Base-by-base conservation (phyloP, 106 monocot genomes). In the Allium cepa region DNA sequence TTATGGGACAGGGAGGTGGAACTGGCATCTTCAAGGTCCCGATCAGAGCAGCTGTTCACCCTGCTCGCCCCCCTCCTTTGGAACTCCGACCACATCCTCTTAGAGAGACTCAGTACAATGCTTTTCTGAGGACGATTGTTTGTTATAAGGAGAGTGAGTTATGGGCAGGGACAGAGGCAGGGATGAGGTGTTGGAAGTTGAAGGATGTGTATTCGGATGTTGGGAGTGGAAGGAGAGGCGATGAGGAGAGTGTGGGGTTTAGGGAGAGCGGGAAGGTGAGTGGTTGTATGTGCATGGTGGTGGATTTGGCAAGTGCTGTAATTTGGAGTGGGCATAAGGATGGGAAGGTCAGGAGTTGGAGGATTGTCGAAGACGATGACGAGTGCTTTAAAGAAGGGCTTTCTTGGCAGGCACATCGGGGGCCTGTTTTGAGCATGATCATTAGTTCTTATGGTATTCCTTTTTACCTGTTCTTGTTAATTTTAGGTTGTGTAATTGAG, bases 61-160 rank as follows among this genome's bases (percentile, higher is more conserved):
- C 96, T 2, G 72, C 49, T 14, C 88, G 96, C 1, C 96, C 96
- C 2, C 86, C 96, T 0, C 67, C 84, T 0, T 52, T 97, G 17
- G 96, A 97, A 59, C 58, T 97, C 49, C 79, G 96, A 15, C 92
- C 92, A 14, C 96, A 87, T 60, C 92, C 96, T 4, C 78, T 97
- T 5, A 75, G 96, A 9, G 96, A 97, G 68, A 97, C 92, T 13
- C 96, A 97, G 82, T 84, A 67, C 8, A 86, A 89, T 1, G 69
- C 82, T 0, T 97, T 97, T 73, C 73, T 97, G 47, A 72, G 96
- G n/a, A 75, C 84, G 17, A 80, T 97, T 28, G 80, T 70, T 47
- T 76, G 72, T 53, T 36, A 36, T 5, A 69, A 72, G 11, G 17
- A 59, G 16, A 28, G 60, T 5, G 88, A 91, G 55, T 72, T 97